Percentiles rank a stretch among this genome's conserved stretches.
Evolutionary conservation across 2,329 filamentous ascomycete species (phyloP).

Genomic region (Fusarium tupiense): DNA sequence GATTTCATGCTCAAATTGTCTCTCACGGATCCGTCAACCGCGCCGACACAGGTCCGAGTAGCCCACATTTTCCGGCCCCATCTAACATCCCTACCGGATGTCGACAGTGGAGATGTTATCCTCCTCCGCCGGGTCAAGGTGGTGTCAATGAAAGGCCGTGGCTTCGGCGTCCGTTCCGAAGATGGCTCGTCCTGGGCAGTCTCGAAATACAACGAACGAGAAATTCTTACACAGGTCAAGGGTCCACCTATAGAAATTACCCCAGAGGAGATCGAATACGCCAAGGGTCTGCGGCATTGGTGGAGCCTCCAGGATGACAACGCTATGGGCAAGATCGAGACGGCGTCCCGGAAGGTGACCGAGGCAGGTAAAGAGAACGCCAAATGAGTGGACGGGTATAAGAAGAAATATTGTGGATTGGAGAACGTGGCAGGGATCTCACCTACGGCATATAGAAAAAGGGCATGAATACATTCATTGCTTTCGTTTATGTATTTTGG

Average conservation of each 20-base stretch:
- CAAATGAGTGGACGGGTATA: slow-evolving; percentile 33
- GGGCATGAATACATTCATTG: slow-evolving; percentile 7
- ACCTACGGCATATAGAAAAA: slow-evolving; percentile 5
- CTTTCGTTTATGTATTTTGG: slow-evolving; percentile 10
- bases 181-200: slow-evolving; percentile 70
- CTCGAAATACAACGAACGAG: slow-evolving; percentile 58
- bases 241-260: slow-evolving; percentile 69
- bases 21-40: slow-evolving; percentile 65
- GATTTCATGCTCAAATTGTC: slow-evolving; percentile 69
- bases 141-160: slow-evolving; percentile 62
- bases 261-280: slow-evolving; percentile 60
- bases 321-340: slow-evolving; percentile 58
- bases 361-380: slow-evolving; percentile 43
- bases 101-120: slow-evolving; percentile 66
- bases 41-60: slow-evolving; percentile 60
- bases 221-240: slow-evolving; percentile 62
- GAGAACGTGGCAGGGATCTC: slow-evolving; percentile 18
- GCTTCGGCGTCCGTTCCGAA: slow-evolving; percentile 65
- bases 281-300: slow-evolving; percentile 60
- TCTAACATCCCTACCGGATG: slow-evolving; percentile 63
- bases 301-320: slow-evolving; percentile 59
- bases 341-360: slow-evolving; percentile 53
- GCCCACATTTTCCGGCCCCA: slow-evolving; percentile 69
- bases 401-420: neutral
- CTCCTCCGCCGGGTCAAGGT: slow-evolving; percentile 67